These are phyloP conservation scores for Pneumocystis oryctolagi DNA, from an alignment of 1,139 yeast species.

Conservation along the genomic window DNA sequence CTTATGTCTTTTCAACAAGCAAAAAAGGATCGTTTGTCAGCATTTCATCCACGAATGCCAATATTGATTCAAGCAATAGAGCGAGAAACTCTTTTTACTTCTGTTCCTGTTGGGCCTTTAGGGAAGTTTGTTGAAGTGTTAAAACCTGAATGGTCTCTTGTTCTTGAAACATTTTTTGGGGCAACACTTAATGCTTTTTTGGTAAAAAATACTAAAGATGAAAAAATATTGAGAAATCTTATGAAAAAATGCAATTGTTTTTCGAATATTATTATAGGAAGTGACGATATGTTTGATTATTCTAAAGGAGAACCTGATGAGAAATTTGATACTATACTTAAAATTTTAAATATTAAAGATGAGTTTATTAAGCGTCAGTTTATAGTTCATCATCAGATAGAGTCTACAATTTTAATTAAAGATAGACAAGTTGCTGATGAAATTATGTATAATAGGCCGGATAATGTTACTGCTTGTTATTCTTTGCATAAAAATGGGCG, in stretches of 20 bases:
- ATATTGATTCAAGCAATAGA: constrained; percentile 32
- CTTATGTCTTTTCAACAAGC: constrained; percentile 15
- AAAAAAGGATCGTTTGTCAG: constrained; percentile 20
- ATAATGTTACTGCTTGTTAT: constrained; percentile 36
- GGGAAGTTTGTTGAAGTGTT: constrained; percentile 51
- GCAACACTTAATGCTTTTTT: constrained; percentile 47
- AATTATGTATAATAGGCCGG: constrained; percentile 26
- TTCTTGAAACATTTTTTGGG: constrained; percentile 42
- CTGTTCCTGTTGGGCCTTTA: constrained; percentile 67
- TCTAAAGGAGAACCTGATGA: constrained; percentile 26
- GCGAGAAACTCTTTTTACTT: constrained; percentile 26
- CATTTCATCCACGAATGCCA: constrained; percentile 38
- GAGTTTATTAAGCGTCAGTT: constrained; percentile 22
- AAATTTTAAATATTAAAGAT: constrained; percentile 31
- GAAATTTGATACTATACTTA: constrained; percentile 38
- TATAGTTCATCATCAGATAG: constrained; percentile 51
- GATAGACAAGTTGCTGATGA: constrained; percentile 39
- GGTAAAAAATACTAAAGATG: constrained; percentile 52
- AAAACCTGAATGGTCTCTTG: constrained; percentile 43
- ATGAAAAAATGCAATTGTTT: constrained; percentile 23
- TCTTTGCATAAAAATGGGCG: constrained; percentile 34
- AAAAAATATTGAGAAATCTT: constrained; percentile 33
- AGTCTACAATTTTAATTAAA: constrained; percentile 40
- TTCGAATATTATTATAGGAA: constrained; percentile 33
- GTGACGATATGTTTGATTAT: constrained; percentile 42